Conservation (phyloP, 441 rosid species). For the Manihot esculenta region DNA sequence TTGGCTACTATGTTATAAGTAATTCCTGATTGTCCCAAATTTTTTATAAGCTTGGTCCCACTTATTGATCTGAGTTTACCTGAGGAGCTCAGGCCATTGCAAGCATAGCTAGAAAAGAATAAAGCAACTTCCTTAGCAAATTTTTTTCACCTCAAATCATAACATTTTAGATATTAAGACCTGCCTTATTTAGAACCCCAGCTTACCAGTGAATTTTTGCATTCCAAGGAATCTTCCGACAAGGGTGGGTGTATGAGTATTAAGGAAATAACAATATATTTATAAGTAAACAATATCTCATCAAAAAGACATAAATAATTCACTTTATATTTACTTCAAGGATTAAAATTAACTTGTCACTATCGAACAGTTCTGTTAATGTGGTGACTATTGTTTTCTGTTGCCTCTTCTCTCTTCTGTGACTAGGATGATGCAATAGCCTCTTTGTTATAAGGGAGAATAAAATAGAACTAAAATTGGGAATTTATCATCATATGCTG, state of each 20-base stretch:
- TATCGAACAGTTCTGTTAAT: background rate
- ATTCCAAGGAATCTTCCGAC: background rate
- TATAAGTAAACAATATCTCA: background rate
- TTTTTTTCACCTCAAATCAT: background rate
- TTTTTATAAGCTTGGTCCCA: background rate
- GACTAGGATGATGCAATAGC: background rate
- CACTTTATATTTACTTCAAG: background rate
- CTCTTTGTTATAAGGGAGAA: background rate
- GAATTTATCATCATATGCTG: slow-evolving; percentile 2
- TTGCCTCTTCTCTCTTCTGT: background rate
- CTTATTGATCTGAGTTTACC: background rate
- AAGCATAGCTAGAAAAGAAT: background rate
- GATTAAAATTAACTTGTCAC: background rate
- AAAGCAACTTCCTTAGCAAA: background rate
- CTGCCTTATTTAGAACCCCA: background rate
- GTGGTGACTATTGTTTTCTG: background rate
- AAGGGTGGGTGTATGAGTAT: background rate
- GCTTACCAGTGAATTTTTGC: background rate
- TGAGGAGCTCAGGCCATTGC: background rate
- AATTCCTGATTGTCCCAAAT: background rate
- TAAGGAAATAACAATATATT: background rate
- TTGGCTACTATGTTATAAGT: background rate
- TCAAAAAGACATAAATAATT: background rate
- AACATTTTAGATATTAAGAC: background rate
- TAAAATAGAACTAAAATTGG: background rate